Evolutionary conservation across 1,284 basidiomycete genomes (phyloP), one percentile per base, ranked within the genome.

Genomic region (Tylopilus microsporus): DNA sequence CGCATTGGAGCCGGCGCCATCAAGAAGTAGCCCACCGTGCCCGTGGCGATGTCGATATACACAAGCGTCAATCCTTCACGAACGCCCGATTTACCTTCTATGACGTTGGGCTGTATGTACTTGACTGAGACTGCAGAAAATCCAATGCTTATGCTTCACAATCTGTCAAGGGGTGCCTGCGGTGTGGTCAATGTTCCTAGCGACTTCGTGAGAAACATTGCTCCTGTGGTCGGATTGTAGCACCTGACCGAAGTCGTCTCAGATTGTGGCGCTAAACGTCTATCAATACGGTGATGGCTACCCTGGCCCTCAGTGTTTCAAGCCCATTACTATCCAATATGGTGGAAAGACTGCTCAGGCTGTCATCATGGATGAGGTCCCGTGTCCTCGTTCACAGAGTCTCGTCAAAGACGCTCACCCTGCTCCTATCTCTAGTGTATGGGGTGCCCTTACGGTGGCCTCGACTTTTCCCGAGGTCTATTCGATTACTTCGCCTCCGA

Each of bases 381-480:
- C 76, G 36, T 68, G 39, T 51, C 54, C 39, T 60, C 45, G 46
- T 42, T 52, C 36, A 56, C 59, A 41, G 36, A 42, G 50, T 49
- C 43, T 45, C 19, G 39, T 49, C 61, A 43, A 43, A 39, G 25
- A 59, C 15, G n/a, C 53, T 61, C 47, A 59, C 46, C 32, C 30
- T 54, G 2, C 34, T 56, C 32, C 9, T 19, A 2, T 47, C 41
- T 46, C 53, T 52, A 89, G 82, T 92, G 90, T 72, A 82, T 82
- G 56, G 84, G 81, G 36, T 94, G 91, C 70, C 82, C 84, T 3
- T 80, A 72, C 48, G 85, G 82, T 42, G 90, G 82, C 47, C 82
- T 97, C 58, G 94, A 97, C 77, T 78, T 95, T 61, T 89, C 89
- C 30, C 70, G 73, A 13, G 80, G 85, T 54, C 82, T 97, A 48